Conservation (phyloP, 208 protist species). For the Endotrypanum monterogeii region DNA sequence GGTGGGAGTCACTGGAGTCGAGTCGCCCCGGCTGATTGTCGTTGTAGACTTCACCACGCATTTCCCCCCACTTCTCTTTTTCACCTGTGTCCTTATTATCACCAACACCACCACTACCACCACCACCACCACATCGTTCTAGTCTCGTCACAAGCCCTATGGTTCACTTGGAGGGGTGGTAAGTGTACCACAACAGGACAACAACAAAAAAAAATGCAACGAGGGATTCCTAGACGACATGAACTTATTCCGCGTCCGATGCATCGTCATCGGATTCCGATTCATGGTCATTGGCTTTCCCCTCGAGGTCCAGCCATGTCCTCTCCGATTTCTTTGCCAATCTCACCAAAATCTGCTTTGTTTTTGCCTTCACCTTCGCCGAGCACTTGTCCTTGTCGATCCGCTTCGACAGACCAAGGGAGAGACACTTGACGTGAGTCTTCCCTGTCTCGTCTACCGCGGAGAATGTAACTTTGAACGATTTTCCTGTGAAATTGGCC, state of each 20-base stretch:
- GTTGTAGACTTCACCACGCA: too few species aligned
- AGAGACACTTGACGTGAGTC: constrained; percentile 38
- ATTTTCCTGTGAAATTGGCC: constrained; percentile 40
- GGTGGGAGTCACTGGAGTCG: neutral
- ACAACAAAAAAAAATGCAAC: too few species aligned
- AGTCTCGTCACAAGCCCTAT: neutral
- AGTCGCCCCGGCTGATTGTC: neutral
- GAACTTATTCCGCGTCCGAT: neutral
- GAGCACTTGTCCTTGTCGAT: constrained; percentile 49
- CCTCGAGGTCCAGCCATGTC: constrained; percentile 66
- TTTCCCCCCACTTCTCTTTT: neutral
- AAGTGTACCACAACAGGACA: too few species aligned
- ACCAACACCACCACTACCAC: neutral
- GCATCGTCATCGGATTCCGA: constrained; percentile 16
- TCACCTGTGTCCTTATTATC: too few species aligned
- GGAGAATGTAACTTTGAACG: constrained; percentile 38
- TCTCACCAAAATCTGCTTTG: constrained; percentile 58
- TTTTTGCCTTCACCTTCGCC: constrained; percentile 57
- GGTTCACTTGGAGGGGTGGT: neutral
- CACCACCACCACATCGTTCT: neutral
- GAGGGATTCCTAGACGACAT: neutral
- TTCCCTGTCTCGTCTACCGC: constrained; percentile 30
- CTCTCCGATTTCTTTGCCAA: constrained; percentile 53
- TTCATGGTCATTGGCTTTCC: constrained; percentile 39
- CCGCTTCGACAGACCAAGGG: constrained; percentile 45